Percentiles rank a stretch among this genome's conserved stretches.
Conservation (phyloP, 2,329 filamentous ascomycete genomes). For the Claviceps sp. region DNA sequence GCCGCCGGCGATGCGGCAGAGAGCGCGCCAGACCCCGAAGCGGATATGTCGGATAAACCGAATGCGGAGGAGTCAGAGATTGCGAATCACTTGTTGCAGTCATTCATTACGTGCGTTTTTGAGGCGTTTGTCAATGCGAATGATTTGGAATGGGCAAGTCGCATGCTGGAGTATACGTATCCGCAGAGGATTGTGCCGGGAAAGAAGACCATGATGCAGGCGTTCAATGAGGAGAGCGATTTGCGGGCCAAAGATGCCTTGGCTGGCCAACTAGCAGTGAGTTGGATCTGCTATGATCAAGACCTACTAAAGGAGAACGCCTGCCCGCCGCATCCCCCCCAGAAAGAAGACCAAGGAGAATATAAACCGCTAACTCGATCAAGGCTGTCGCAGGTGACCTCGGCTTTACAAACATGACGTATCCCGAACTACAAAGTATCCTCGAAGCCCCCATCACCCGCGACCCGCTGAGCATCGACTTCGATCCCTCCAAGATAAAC, state of each 20-base stretch:
- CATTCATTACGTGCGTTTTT: constrained; percentile 65
- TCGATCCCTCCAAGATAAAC: constrained; percentile 32
- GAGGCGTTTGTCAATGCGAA: constrained; percentile 58
- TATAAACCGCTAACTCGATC: too few relatives aligned
- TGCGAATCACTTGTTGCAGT: constrained; percentile 53
- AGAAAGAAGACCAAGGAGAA: too few relatives aligned
- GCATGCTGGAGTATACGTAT: constrained; percentile 55
- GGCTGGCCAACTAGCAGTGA: constrained; percentile 58
- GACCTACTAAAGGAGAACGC: too few relatives aligned
- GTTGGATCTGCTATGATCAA: constrained; percentile 14
- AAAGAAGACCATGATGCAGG: constrained; percentile 46
- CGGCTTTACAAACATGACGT: constrained; percentile 34
- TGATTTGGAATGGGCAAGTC: constrained; percentile 45
- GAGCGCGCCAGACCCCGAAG: constrained; percentile 50
- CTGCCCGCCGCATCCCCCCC: too few relatives aligned
- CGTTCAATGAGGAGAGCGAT: constrained; percentile 49
- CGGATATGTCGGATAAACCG: constrained; percentile 19
- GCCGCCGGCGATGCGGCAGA: constrained; percentile 39
- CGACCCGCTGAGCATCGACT: constrained; percentile 32
- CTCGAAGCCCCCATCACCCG: constrained; percentile 26
- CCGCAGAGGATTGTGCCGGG: constrained; percentile 51
- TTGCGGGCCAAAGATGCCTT: constrained; percentile 50
- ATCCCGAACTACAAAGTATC: constrained; percentile 32
- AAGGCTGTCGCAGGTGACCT: constrained; percentile 52
- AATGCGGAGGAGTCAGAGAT: constrained; percentile 46